Evolutionary conservation across 2,329 filamentous ascomycete species (phyloP), one percentile per base, ranked within the genome.

Genomic region (Rutstroemia sp.): DNA sequence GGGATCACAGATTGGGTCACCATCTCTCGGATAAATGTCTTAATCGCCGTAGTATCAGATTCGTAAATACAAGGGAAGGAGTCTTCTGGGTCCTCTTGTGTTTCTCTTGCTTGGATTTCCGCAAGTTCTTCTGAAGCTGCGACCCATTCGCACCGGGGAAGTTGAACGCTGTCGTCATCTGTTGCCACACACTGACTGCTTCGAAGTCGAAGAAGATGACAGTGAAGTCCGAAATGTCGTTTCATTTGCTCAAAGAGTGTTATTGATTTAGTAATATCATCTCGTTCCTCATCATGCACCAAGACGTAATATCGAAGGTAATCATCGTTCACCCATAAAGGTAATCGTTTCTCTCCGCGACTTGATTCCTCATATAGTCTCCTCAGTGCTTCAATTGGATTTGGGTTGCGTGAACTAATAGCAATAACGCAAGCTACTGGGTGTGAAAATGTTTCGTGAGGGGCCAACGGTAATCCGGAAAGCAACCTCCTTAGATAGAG

Each of bases 221-320:
- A 99, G 72, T 99, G 92, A 48, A 97, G 76, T 1, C 94, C 94
- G 61, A 99, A 89, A 72, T 96, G 90, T n/a, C 94, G 84, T 73
- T 97, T 99, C 95, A 99, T 99, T 71, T 96, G 90, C 65, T 99
- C 94, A 71, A 96, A 99, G 27, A 97, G 77, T 17, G 84, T 82
- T 71, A 92, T 92, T 12, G 92, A 95, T 72, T 91, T 88, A 39
- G 83, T 83, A 59, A 97, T 95, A 69, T 99, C 92, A 67, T 96
- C 92, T 59, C 84, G 84, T 68, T 99, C 94, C 73, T 99, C 95
- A 65, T 99, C 94, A 67, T 99, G 94, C 17, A 99, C 87, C 44
- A 99, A 77, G 16, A 99, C 89, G 72, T 99, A 99, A 72, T 99
- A 99, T 61, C 94, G 83, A 61, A 99, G 76, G 70, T 94, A 99